phyloP scores from a whole-genome alignment of 495 filamentous ascomycete genomes.

The Penicillium odoratum region DNA sequence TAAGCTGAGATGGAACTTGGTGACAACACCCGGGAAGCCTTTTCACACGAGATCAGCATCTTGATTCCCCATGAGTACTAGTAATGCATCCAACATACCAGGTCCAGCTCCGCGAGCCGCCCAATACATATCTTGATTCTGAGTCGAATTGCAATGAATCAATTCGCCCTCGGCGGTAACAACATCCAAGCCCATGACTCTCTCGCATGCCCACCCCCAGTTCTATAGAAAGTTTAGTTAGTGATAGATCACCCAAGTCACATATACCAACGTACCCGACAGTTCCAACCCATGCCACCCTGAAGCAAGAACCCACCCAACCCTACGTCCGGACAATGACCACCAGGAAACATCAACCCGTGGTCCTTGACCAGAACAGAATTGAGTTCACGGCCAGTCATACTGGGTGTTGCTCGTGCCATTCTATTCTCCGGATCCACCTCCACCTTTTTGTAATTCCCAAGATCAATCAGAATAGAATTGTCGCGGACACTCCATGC shows the following conservation, averaged over 20 bases:
- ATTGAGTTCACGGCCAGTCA: slow-evolving; percentile 47
- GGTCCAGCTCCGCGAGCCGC: slow-evolving; percentile 53
- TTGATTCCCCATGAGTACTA: not conserved
- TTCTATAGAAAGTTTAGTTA: slow-evolving; percentile 24
- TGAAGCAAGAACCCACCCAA: slow-evolving; percentile 56
- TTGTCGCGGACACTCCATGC: slow-evolving; percentile 53
- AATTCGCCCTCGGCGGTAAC: slow-evolving; percentile 45
- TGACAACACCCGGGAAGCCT: slow-evolving; percentile 52
- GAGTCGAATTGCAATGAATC: slow-evolving; percentile 33
- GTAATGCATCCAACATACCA: slow-evolving; percentile 9
- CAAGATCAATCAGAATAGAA: slow-evolving; percentile 52
- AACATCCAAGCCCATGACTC: slow-evolving; percentile 47
- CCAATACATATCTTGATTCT: slow-evolving; percentile 52
- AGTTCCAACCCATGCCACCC: slow-evolving; percentile 59
- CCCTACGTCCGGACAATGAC: slow-evolving; percentile 58
- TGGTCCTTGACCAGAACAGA: slow-evolving; percentile 27
- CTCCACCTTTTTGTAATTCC: slow-evolving; percentile 31
- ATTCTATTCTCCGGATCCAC: slow-evolving; percentile 35
- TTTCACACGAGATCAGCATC: not conserved
- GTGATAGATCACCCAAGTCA: not conserved
- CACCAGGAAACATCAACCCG: slow-evolving; percentile 49
- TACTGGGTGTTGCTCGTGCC: slow-evolving; percentile 43
- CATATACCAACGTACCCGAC: slow-evolving; percentile 30
- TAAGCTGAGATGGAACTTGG: slow-evolving; percentile 44
- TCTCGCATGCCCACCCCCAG: slow-evolving; percentile 58